These are phyloP conservation scores for Fagopyrum homotropicum DNA, from an alignment of 148 eudicot species.

Conservation along the genomic window DNA sequence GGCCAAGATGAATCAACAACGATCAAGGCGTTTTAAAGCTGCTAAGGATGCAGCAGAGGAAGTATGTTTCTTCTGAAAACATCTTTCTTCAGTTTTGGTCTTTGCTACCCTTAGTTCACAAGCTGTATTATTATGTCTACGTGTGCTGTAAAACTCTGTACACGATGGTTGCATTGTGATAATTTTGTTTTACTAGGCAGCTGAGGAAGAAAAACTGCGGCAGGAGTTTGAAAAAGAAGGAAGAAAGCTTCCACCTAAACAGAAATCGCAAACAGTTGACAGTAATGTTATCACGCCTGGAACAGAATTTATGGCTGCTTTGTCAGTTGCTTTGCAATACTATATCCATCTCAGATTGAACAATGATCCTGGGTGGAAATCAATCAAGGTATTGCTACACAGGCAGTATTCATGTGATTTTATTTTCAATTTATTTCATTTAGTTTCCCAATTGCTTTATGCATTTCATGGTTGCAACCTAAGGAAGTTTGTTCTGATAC, in stretches of 20 bases:
- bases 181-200: constrained; percentile 9
- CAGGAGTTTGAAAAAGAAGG: constrained; percentile 13
- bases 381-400: constrained; percentile 55
- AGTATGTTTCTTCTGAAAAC: constrained; percentile 37
- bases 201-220: constrained; percentile 11
- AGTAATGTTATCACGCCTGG: constrained; percentile 96
- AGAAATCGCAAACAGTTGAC: constrained; percentile 69
- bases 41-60: constrained; percentile 98
- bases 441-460: background rate
- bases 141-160: background rate
- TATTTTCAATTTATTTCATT: background rate
- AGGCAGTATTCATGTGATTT: background rate
- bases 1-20: constrained; percentile 99
- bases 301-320: constrained; percentile 86
- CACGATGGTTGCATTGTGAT: background rate
- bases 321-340: constrained; percentile 88
- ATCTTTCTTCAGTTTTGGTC: background rate
- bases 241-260: constrained; percentile 17
- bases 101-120: background rate
- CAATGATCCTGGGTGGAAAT: constrained; percentile 97
- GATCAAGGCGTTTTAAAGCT: constrained; percentile 95
- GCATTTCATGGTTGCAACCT: background rate
- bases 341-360: constrained; percentile 80
- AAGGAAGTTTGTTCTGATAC: constrained; percentile 5
- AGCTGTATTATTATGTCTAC: background rate